Evolutionary conservation across 164 flowering plant genomes (phyloP).

Genomic region (Malania oleifera): DNA sequence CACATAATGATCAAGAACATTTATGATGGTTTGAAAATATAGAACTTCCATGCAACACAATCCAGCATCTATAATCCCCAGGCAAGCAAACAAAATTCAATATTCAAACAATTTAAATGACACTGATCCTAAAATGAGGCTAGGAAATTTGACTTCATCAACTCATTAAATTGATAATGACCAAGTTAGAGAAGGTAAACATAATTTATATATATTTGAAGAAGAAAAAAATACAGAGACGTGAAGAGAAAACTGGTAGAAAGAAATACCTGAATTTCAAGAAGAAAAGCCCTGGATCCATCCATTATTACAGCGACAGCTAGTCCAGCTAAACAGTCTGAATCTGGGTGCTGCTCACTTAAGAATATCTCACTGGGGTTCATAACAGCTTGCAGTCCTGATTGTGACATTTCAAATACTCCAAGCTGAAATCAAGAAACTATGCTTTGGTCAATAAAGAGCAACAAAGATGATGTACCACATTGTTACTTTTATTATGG

Average conservation of each 20-base stretch:
- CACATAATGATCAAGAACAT: background rate
- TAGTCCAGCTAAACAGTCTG: slow-evolving; percentile 78
- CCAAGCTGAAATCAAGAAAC: slow-evolving; percentile 61
- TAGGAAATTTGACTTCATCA: background rate
- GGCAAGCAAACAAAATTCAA: background rate
- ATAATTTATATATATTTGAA: background rate
- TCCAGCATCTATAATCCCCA: background rate
- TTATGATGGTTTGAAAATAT: background rate
- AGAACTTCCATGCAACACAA: background rate
- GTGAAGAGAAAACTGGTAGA: background rate
- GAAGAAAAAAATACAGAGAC: background rate
- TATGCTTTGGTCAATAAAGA: background rate
- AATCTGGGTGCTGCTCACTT: slow-evolving; percentile 54
- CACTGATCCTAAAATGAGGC: background rate
- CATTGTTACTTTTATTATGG: background rate
- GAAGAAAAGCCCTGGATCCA: slow-evolving; percentile 80
- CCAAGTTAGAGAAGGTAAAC: background rate
- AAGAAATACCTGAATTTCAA: slow-evolving; percentile 83
- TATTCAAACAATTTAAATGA: background rate
- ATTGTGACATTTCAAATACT: slow-evolving; percentile 83
- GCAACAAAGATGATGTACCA: background rate
- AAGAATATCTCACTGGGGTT: slow-evolving; percentile 86
- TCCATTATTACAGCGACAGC: slow-evolving; percentile 90
- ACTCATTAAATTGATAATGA: background rate
- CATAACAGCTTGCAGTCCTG: slow-evolving; percentile 72